Base-by-base conservation (phyloP, 2,329 filamentous ascomycete genomes). In the Esteya vermicola region DNA sequence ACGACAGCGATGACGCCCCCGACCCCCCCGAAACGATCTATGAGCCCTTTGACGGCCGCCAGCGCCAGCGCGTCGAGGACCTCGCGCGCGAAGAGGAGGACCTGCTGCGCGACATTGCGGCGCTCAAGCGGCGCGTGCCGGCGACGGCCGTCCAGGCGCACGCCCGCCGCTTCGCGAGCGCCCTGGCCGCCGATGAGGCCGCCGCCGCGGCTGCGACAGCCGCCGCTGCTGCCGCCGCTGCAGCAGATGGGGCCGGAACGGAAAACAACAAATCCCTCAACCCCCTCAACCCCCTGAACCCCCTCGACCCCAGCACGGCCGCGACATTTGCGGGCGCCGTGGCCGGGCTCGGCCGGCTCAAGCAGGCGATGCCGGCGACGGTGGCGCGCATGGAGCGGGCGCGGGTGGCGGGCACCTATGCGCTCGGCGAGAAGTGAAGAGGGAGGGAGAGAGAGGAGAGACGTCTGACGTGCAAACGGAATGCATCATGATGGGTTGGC, bases 351-450 rank as follows among this genome's bases (percentile, higher is more conserved):
- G 67, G 59, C 4, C 55, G 63, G 47, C 47, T 79, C 42, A 75
- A 75, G 61, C 64, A 64, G 49, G 68, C 71, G 27, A 70, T 80
- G 68, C 72, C 75, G 14, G 65, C 70, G 18, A 68, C 70, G 4
- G 72, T 76, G 50, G 76, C 75, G 40, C 71, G 65, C 55, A 78
- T 78, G 69, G 75, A 79, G 61, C 64, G 75, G 55, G 75, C 76
- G 42, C 62, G 70, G 45, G 65, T 70, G 14, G 75, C 73, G 19
- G 71, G 68, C 14, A 64, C 71, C 48, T 77, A 77, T 53, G 70
- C 73, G 8, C 60, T 70, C 36, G 60, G 60, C n/a, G 60, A 62
- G 49, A 39, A 44, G 34, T 51, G 22, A 19, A 13, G 4, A 18
- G 6, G 14, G 16, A 38, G 16, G 20, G 2, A 19, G 33, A 21